phyloP scores from a whole-genome alignment of 2,329 filamentous ascomycete genomes.

The Cytospora mali region DNA sequence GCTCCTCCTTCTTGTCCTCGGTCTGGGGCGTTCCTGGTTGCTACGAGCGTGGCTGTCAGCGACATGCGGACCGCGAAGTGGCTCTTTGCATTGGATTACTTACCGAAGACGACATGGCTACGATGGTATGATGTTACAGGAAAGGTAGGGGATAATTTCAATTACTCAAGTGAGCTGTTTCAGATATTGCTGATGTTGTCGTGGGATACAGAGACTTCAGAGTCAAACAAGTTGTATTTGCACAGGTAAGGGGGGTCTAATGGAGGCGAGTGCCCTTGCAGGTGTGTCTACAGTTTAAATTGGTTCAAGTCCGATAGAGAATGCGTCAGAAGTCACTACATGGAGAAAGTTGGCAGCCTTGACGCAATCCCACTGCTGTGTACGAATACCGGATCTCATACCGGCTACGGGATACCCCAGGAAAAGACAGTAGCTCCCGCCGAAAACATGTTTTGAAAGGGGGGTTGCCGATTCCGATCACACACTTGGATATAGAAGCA shows the following conservation, averaged over 20 bases:
- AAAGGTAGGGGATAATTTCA: neutral
- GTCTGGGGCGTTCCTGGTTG: constrained; percentile 23
- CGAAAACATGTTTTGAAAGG: constrained; percentile 20
- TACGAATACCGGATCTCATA: neutral
- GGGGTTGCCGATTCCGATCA: constrained; percentile 13
- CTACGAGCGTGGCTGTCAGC: constrained; percentile 20
- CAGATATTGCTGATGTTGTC: neutral
- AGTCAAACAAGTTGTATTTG: constrained; percentile 10
- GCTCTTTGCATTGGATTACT: neutral
- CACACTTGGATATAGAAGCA: constrained; percentile 3
- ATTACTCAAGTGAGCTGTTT: constrained; percentile 12
- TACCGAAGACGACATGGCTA: constrained; percentile 28
- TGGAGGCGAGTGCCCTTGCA: constrained; percentile 18
- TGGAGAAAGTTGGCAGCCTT: constrained; percentile 29
- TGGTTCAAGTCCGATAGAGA: neutral
- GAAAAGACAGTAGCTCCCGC: too few species aligned
- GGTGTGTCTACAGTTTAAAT: constrained; percentile 28
- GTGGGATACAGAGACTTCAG: neutral
- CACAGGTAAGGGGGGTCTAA: constrained; percentile 1
- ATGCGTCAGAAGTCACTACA: constrained; percentile 21
- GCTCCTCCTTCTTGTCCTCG: constrained; percentile 21
- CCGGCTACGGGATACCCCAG: neutral
- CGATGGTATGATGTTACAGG: constrained; percentile 5
- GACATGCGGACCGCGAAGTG: neutral
- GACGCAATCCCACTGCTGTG: constrained; percentile 24